phyloP scores from a whole-genome alignment of 1,284 basidiomycete species.

The Irpex lacteus region DNA sequence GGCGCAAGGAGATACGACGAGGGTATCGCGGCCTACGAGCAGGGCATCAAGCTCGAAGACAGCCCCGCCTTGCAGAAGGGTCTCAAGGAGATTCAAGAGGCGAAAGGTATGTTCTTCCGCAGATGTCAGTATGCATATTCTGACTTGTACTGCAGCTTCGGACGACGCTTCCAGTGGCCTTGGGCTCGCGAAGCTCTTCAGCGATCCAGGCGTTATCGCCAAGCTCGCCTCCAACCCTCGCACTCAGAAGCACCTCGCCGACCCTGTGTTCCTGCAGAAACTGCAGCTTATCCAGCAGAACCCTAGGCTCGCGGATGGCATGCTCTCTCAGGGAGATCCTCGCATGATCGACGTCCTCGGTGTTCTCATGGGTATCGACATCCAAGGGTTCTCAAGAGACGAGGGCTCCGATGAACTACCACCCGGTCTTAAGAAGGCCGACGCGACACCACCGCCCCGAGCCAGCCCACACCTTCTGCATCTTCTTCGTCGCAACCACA shows the following conservation, averaged over 20 bases:
- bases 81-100: conserved; percentile 81
- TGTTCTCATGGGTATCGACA: conserved; percentile 91
- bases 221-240: conserved; percentile 89
- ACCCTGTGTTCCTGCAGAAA: conserved; percentile 79
- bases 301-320: conserved; percentile 51
- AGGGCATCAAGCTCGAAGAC: conserved; percentile 79
- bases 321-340: conserved; percentile 65
- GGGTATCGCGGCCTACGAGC: conserved; percentile 80
- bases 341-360: conserved; percentile 95
- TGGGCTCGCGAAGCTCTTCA: conserved; percentile 80
- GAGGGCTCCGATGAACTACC: conserved; percentile 85
- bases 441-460: conserved; percentile 35
- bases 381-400: conserved; percentile 83
- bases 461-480: conserved; percentile 37
- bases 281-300: conserved; percentile 63
- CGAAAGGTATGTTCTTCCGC: conserved; percentile 50
- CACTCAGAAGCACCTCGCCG: conserved; percentile 80
- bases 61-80: conserved; percentile 85
- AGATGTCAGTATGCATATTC: no score
- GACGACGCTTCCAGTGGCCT: conserved; percentile 39
- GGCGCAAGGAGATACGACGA: conserved; percentile 80
- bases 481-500: conserved; percentile 38
- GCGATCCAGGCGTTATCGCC: conserved; percentile 78
- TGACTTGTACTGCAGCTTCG: conserved; percentile 28
- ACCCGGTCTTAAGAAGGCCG: conserved; percentile 42